phyloP scores from a whole-genome alignment of 1,284 basidiomycete genomes.

The Microbotryum lychnidis-dioicae region DNA sequence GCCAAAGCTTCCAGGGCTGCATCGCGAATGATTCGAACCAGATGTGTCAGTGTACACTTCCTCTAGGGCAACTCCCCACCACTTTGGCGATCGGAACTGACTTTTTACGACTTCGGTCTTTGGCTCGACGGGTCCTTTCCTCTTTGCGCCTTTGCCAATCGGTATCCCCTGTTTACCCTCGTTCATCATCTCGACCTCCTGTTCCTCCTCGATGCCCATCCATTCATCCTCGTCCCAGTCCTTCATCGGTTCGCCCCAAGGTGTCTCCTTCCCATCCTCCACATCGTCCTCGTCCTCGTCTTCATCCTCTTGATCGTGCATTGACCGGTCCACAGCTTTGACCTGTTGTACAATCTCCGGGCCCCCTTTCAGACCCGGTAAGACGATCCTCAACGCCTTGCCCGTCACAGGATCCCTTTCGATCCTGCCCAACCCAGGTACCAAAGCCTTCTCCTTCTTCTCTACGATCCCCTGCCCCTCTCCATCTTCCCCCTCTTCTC shows the following conservation, averaged over 20 bases:
- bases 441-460: conserved; percentile 39
- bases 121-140: conserved; percentile 8
- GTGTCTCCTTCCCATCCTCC: conserved; percentile 28
- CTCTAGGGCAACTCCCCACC: no score
- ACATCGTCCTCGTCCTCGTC: conserved; percentile 7
- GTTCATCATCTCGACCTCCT: conserved; percentile 31
- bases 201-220: conserved; percentile 13
- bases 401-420: conserved; percentile 58
- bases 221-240: conserved; percentile 18
- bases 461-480: conserved; percentile 6
- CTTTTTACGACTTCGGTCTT: conserved; percentile 43
- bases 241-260: conserved; percentile 39
- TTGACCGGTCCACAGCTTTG: conserved; percentile 23
- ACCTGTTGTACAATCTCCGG: conserved; percentile 39
- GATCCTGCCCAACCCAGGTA: conserved; percentile 74
- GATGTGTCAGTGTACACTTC: no score
- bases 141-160: conserved; percentile 9
- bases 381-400: conserved; percentile 65
- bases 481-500: conserved; percentile 2
- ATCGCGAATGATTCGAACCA: background rate
- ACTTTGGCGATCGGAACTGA: conserved; percentile 31
- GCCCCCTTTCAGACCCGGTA: conserved; percentile 51
- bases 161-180: conserved; percentile 29
- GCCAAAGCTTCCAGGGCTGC: conserved; percentile 49
- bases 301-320: conserved; percentile 23